A percentile compares a stretch with the other conserved stretches of the same genome.
Conservation (phyloP, 371 early-diverging fungal genomes). For the Mortierella sp. region DNA sequence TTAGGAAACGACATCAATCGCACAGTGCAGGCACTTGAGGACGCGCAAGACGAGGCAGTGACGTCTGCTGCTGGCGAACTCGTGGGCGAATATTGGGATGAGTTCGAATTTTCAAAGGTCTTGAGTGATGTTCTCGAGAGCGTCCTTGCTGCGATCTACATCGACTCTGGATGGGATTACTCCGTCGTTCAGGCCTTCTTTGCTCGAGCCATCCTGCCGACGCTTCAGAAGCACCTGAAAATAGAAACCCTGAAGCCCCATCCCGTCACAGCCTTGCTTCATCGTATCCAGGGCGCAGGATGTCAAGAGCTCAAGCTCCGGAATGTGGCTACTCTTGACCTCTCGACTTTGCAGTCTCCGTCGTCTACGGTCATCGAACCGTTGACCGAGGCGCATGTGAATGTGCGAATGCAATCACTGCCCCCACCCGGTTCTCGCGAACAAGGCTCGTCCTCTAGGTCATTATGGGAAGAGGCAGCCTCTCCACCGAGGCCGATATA, state of each 20-base stretch:
- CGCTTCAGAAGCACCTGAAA: constrained; percentile 62
- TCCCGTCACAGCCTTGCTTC: constrained; percentile 44
- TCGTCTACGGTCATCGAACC: too few species aligned
- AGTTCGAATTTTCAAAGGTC: constrained; percentile 85
- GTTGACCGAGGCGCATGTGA: too few species aligned
- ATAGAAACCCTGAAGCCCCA: constrained; percentile 64
- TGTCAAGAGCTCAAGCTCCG: constrained; percentile 42
- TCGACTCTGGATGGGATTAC: constrained; percentile 81
- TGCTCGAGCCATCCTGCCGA: constrained; percentile 61
- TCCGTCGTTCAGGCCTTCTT: constrained; percentile 62
- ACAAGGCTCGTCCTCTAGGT: neutral
- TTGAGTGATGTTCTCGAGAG: constrained; percentile 90
- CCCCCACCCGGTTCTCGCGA: neutral
- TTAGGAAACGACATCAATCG: constrained; percentile 36
- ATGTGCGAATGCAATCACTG: neutral
- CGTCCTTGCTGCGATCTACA: constrained; percentile 87
- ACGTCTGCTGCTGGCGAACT: constrained; percentile 1
- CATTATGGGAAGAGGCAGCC: neutral
- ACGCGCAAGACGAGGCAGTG: constrained; percentile 9
- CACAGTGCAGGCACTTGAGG: constrained; percentile 3
- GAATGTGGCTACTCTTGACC: constrained; percentile 37
- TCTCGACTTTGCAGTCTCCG: too few species aligned
- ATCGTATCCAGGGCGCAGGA: constrained; percentile 11
- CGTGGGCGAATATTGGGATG: constrained; percentile 75
- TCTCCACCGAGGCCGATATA: neutral